Evolutionary conservation across 257 asterid species (phyloP), one percentile per base, ranked within the genome.

Genomic region (Solanum dulcamara): DNA sequence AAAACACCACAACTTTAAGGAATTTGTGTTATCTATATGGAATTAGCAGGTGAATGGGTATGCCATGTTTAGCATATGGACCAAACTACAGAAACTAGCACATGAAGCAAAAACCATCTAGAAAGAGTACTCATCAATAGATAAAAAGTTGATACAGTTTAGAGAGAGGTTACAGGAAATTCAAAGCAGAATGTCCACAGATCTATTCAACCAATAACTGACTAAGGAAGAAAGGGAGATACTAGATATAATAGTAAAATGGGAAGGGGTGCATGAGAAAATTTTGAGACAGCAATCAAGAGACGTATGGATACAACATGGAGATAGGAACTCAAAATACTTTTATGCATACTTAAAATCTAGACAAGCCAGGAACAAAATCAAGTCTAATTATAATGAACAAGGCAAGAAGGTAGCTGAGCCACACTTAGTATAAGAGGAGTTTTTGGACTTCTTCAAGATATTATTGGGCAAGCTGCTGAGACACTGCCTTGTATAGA

Each of bases 161-260:
- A 50, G n/a, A 50, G 9, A 5, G 2, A 50, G 7, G 10, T 5
- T 50, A 4, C 2, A 15, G 4, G 57, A 50, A 0, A 15, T 15
- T 4, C 8, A 15, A 3, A 22, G 4, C 0, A 5, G 2, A 4
- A 14, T 50, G 22, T 0, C 8, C 5, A 50, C 1, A 4, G 7
- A 50, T 2, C 57, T 50, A 14, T 15, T 50, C 17, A 14, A 4
- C 1, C n/a, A 50, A 15, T 0, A 3, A 3, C 7, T 50, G 1
- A 15, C 15, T 15, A 0, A 14, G 2, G 22, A 50, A 5, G n/a
- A 50, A 15, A 50, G 7, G 1, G 22, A 50, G 57, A 6, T 15
- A 0, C 7, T 50, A 0, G 1, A 50, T 1, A 4, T 5, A 2
- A 50, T 50, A 0, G 57, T 15, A 4, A 50, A 5, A 4, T 15